These are phyloP conservation scores for Pseudognaphalium luteoalbum DNA, from an alignment of 129 eudicot genomes.

Conservation along the genomic window DNA sequence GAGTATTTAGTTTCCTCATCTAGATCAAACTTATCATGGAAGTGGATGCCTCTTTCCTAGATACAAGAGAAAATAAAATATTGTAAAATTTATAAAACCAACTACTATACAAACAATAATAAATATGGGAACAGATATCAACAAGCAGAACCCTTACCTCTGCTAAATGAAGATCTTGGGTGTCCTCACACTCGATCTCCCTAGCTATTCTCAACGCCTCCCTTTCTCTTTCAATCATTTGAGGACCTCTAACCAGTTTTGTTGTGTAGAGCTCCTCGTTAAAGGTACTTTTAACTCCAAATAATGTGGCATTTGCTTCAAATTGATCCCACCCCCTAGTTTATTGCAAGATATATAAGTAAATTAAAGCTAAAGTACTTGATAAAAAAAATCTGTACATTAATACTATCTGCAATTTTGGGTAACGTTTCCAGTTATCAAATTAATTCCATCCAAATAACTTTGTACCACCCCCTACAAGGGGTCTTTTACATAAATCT, in stretches of 20 bases:
- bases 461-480: not conserved
- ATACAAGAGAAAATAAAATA: constrained; percentile 6
- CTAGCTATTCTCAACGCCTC: constrained; percentile 92
- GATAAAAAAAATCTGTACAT: not conserved
- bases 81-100: not conserved
- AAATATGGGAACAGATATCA: not conserved
- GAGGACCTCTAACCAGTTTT: constrained; percentile 91
- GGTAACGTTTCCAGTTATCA: not conserved
- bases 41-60: constrained; percentile 85
- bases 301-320: constrained; percentile 80
- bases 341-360: constrained; percentile 5
- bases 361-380: constrained; percentile 9
- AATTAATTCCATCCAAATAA: constrained; percentile 7
- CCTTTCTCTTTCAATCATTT: constrained; percentile 75
- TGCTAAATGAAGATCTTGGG: constrained; percentile 91
- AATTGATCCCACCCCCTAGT: constrained; percentile 97
- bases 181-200: constrained; percentile 93
- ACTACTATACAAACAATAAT: not conserved
- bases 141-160: constrained; percentile 52
- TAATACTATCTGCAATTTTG: not conserved
- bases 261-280: constrained; percentile 93
- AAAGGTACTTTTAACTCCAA: constrained; percentile 97
- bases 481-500: not conserved
- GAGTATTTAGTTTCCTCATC: constrained; percentile 94
- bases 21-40: constrained; percentile 55